These are phyloP conservation scores for Corymbia maculata DNA, from an alignment of 345 rosid genomes.

Conservation along the genomic window DNA sequence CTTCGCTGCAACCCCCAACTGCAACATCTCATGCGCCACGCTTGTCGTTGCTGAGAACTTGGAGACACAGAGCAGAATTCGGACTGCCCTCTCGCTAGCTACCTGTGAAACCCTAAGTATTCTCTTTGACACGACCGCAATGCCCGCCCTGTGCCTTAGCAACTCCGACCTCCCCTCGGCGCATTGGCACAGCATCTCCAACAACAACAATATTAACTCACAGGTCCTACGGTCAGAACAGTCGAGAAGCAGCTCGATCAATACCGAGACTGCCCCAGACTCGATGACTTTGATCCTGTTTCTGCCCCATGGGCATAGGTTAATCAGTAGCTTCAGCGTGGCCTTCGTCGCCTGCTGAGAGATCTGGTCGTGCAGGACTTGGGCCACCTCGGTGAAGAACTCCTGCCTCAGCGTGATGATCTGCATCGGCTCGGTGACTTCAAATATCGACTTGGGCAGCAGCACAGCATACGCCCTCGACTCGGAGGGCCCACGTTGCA, in stretches of 20 bases:
- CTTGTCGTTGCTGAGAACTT: constrained; percentile 14
- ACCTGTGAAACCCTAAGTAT: constrained; percentile 28
- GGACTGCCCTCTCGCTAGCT: constrained; percentile 31
- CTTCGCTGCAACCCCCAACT: constrained; percentile 29
- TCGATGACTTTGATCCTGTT: constrained; percentile 48
- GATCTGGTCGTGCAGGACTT: constrained; percentile 27
- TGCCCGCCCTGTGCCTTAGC: constrained; percentile 23
- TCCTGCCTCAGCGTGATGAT: constrained; percentile 11
- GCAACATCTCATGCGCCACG: constrained; percentile 31
- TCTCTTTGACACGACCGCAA: constrained; percentile 23
- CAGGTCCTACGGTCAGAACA: constrained; percentile 13
- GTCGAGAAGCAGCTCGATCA: constrained; percentile 41
- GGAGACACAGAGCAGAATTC: constrained; percentile 15
- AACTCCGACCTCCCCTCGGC: constrained; percentile 36
- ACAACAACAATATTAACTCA: constrained; percentile 26
- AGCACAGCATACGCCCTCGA: constrained; percentile 23
- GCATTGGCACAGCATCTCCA: constrained; percentile 26
- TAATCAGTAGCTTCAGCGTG: constrained; percentile 21
- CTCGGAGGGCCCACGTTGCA: constrained; percentile 16
- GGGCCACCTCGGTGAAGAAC: constrained; percentile 24
- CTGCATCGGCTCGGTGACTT: constrained; percentile 34
- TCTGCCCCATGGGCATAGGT: constrained; percentile 48
- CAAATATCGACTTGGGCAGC: constrained; percentile 17
- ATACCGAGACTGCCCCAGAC: constrained; percentile 15
- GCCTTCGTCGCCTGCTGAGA: constrained; percentile 40